phyloP scores from a whole-genome alignment of 768 basidiomycete genomes.

The Brasilioporus rufonigricans region DNA sequence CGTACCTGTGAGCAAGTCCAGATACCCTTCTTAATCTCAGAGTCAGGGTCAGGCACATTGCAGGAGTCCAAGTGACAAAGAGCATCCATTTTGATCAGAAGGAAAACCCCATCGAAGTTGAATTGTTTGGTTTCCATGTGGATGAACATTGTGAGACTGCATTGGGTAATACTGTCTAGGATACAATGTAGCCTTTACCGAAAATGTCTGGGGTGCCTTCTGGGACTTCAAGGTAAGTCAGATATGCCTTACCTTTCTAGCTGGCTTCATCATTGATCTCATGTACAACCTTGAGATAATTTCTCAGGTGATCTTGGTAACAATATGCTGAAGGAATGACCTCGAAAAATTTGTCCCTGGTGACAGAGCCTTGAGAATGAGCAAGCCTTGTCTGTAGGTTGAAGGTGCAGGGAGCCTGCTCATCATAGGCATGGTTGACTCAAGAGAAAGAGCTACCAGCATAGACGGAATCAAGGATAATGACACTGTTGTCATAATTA shows the following conservation, averaged over 20 bases:
- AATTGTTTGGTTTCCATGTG: constrained; percentile 30
- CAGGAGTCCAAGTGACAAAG: constrained; percentile 30
- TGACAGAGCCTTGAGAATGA: constrained; percentile 14
- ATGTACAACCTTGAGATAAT: constrained; percentile 29
- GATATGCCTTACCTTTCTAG: constrained; percentile 27
- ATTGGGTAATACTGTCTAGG: constrained; percentile 33
- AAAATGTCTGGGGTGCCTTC: constrained; percentile 28
- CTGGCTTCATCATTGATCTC: constrained; percentile 28
- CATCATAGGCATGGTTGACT: constrained; percentile 26
- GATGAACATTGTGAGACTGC: constrained; percentile 31
- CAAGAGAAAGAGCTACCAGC: constrained; percentile 29
- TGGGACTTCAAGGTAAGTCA: constrained; percentile 23
- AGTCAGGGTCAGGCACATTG: constrained; percentile 23
- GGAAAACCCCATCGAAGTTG: constrained; percentile 32
- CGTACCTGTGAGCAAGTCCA: constrained; percentile 27
- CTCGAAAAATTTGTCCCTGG: constrained; percentile 18
- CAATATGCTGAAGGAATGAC: constrained; percentile 20
- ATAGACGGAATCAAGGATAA: constrained; percentile 31
- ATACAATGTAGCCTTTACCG: constrained; percentile 30
- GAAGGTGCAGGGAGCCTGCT: constrained; percentile 18
- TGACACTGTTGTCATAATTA: constrained; percentile 18
- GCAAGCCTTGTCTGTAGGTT: constrained; percentile 23
- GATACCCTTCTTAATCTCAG: constrained; percentile 28
- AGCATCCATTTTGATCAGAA: constrained; percentile 31
- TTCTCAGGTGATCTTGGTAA: constrained; percentile 25